Percentiles rank a stretch among this genome's conserved stretches.
Conservation (phyloP, 2,329 filamentous ascomycete genomes). For the Emergomyces orientalis region DNA sequence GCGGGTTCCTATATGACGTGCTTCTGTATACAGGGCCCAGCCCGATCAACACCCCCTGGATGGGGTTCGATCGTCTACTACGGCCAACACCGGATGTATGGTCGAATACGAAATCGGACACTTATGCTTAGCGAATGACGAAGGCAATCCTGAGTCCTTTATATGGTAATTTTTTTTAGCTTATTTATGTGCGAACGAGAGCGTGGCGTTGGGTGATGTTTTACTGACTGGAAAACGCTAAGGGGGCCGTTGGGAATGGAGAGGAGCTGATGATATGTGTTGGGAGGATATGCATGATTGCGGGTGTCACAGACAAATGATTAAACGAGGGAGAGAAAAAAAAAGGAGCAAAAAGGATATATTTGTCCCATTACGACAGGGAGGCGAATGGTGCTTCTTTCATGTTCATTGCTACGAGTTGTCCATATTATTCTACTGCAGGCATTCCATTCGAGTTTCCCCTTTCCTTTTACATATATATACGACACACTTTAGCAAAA, state of each 20-base stretch:
- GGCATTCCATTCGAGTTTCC: not conserved
- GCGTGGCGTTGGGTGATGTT: not conserved
- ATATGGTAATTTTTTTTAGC: not conserved
- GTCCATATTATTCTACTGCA: no score
- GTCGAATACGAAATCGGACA: constrained; percentile 15
- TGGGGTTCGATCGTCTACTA: constrained; percentile 52
- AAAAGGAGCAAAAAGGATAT: no score
- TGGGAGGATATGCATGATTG: no score
- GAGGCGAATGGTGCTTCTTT: no score
- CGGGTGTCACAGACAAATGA: no score
- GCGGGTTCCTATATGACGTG: constrained; percentile 57
- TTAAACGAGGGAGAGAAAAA: no score
- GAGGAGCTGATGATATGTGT: not conserved
- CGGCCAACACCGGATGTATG: constrained; percentile 17
- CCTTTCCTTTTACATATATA: not conserved
- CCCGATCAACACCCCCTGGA: constrained; percentile 57
- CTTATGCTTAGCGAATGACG: not conserved
- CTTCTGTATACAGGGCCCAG: constrained; percentile 62
- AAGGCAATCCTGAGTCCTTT: not conserved
- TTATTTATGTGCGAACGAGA: not conserved
- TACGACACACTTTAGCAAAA: not conserved
- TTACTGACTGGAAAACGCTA: not conserved
- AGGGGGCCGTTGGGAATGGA: not conserved
- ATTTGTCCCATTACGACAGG: no score
- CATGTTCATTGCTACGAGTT: no score